Percentiles rank a stretch among this genome's conserved stretches.
Evolutionary conservation across 2,329 filamentous ascomycete species (phyloP).

Genomic region (Amauroascus verrucosus): DNA sequence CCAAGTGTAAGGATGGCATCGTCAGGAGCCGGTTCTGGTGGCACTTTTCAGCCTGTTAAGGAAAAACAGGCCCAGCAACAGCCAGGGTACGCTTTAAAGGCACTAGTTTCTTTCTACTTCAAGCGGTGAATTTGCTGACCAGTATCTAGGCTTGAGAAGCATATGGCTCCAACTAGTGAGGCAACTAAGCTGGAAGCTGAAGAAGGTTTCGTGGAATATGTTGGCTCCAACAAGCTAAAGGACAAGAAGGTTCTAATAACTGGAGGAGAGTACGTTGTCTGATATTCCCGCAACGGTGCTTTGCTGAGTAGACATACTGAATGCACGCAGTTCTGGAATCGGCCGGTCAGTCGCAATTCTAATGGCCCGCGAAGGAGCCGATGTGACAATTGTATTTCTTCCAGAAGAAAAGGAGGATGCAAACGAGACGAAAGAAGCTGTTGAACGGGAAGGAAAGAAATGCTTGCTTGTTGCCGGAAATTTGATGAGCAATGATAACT

Average conservation of each 20-base stretch:
- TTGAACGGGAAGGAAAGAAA: conserved; percentile 42
- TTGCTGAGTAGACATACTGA: background rate
- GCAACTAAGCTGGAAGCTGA: conserved; percentile 26
- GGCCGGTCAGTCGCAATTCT: conserved; percentile 46
- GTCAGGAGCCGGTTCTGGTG: conserved; percentile 11
- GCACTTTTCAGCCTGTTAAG: conserved; percentile 13
- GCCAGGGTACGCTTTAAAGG: conserved; percentile 8
- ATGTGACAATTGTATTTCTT: conserved; percentile 47
- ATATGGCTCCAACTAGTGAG: conserved; percentile 27
- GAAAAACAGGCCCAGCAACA: conserved; percentile 13
- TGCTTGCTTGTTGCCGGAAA: conserved; percentile 43
- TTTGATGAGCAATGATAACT: conserved; percentile 42
- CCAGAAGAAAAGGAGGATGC: conserved; percentile 49
- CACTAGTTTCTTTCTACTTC: background rate
- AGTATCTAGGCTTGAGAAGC: conserved; percentile 14
- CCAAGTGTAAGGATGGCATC: conserved; percentile 13
- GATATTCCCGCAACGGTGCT: background rate
- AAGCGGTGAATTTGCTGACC: background rate
- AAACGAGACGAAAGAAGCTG: conserved; percentile 42
- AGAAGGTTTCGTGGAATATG: conserved; percentile 28
- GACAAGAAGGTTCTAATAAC: conserved; percentile 46
- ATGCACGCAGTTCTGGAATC: conserved; percentile 41
- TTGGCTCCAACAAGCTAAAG: conserved; percentile 42
- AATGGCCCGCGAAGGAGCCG: conserved; percentile 49
- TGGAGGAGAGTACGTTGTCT: conserved; percentile 43